These are phyloP conservation scores for Pseudogymnoascus sp. DNA, from an alignment of 2,329 filamentous ascomycete species.

Conservation along the genomic window DNA sequence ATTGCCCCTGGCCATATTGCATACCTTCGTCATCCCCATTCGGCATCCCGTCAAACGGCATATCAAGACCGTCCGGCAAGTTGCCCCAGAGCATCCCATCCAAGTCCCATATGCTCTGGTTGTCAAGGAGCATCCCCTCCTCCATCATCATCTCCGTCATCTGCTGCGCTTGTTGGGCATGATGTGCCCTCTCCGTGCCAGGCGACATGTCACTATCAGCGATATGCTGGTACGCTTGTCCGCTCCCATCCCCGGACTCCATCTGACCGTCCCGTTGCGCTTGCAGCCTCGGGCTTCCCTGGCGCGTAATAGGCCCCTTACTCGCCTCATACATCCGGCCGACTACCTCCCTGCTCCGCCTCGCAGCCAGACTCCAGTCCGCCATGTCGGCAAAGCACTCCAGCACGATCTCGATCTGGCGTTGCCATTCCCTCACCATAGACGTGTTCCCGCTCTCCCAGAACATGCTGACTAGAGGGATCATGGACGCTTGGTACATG, in stretches of 20 bases:
- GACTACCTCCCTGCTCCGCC: constrained; percentile 56
- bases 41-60: constrained; percentile 27
- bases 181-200: constrained; percentile 23
- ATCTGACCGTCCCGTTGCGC: constrained; percentile 22
- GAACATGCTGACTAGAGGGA: constrained; percentile 68
- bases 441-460: constrained; percentile 44
- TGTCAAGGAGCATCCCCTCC: constrained; percentile 48
- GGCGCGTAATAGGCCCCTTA: constrained; percentile 23
- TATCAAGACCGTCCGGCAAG: constrained; percentile 32
- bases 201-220: constrained; percentile 15
- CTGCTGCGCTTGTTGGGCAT: constrained; percentile 33
- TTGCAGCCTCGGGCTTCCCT: constrained; percentile 27
- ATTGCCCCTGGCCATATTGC: background rate
- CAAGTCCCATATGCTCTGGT: constrained; percentile 49
- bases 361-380: constrained; percentile 57
- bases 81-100: constrained; percentile 49
- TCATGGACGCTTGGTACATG: constrained; percentile 72
- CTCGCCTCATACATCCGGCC: constrained; percentile 55
- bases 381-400: constrained; percentile 57
- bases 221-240: constrained; percentile 11
- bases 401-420: constrained; percentile 51
- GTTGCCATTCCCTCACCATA: constrained; percentile 39
- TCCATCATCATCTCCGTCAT: constrained; percentile 41
- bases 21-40: background rate
- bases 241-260: constrained; percentile 15